Conservation (phyloP, 2,329 filamentous ascomycete genomes). For the Thielaviopsis ethacetica region DNA sequence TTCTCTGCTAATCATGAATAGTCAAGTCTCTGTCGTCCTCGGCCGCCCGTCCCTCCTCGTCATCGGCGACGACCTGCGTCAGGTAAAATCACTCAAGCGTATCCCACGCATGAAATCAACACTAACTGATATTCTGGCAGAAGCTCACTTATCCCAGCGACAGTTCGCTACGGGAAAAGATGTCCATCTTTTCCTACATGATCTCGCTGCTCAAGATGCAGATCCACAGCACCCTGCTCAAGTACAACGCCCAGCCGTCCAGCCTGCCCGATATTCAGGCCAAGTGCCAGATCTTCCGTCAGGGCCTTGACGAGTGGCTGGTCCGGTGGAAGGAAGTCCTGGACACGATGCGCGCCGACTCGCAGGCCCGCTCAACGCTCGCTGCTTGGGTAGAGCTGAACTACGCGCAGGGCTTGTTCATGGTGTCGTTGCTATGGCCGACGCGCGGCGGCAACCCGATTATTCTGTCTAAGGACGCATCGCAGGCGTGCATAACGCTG, state of each 20-base stretch:
- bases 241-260: background rate
- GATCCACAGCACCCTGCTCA: constrained; percentile 10
- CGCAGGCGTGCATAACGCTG: background rate
- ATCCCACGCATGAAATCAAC: background rate
- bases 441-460: background rate
- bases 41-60: constrained; percentile 11
- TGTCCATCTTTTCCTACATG: constrained; percentile 12
- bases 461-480: background rate
- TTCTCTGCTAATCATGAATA: constrained; percentile 19
- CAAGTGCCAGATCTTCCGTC: background rate
- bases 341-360: background rate
- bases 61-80: constrained; percentile 12
- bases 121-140: background rate
- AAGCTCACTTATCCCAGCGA: background rate
- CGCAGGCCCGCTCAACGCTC: background rate
- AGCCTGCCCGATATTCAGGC: background rate
- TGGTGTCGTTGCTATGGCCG: background rate
- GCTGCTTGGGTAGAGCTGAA: background rate
- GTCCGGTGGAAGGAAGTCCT: background rate
- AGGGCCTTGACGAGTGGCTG: constrained; percentile 2
- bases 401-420: background rate
- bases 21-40: constrained; percentile 12
- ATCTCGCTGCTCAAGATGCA: constrained; percentile 11
- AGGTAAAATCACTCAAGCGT: constrained; percentile 3
- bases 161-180: constrained; percentile 5